Base-by-base conservation (phyloP, 352 stramenopile species). In the Hyaloperonospora arabidopsidis region DNA sequence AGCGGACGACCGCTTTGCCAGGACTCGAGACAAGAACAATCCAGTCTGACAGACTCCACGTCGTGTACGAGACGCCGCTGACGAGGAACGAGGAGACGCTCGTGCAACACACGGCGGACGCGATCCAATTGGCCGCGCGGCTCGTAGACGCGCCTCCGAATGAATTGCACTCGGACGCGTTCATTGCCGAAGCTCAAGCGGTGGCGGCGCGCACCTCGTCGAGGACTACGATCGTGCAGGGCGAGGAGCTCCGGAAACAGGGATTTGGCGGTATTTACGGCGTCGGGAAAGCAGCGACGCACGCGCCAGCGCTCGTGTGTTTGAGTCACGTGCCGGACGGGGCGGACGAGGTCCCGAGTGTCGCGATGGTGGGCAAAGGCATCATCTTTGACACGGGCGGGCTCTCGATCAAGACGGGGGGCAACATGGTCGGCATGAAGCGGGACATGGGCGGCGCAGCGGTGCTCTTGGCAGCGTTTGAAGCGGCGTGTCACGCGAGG, bases 331-430 rank as follows among this genome's bases (percentile, higher is more conserved):
- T 84, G 63, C 84, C 81, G 0, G 49, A 56, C 5, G 65, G 63
- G 13, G 49, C 32, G 17, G 29, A 58, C 2, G 56, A 62, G n/a
- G 62, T 59, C 25, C 72, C 79, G 58, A 70, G 89, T 46, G 65
- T 90, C 1, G 79, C 73, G 10, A 70, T 98, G 43, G 90, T 98
- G 17, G 93, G 93, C 52, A 98, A 98, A 68, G 93, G 93, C 28
- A 98, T 98, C 68, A 80, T 98, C 12, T 98, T 98, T 67, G 95
- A 98, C 75, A 98, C 95, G 21, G 95, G 93, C 45, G 95, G 95
- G 49, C 74, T 98, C 5, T 93, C 79, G 36, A 86, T 98, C 68
- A 98, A 98, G 78, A 89, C 73, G 19, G 70, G 73, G 19, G 75
- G 74, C 28, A 67, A 70, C 58, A 97, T 97, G 88, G 77, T 79